Conservation (phyloP, 1,139 yeast species). For the Suhomyces atakaporum region DNA sequence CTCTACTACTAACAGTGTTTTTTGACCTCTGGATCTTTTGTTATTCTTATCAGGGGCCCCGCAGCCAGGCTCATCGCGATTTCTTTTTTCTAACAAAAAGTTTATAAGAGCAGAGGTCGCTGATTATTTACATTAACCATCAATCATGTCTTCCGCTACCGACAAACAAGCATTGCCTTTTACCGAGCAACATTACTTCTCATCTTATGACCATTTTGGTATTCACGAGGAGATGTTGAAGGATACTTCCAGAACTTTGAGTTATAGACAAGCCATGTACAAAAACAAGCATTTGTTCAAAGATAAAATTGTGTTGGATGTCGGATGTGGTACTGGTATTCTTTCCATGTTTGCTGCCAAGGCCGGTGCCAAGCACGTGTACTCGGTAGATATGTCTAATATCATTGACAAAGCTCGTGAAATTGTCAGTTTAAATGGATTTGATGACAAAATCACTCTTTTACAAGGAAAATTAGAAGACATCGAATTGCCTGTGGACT, state of each 20-base stretch:
- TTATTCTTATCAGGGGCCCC: not conserved
- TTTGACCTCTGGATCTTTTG: too few relatives aligned
- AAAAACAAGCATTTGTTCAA: constrained; percentile 88
- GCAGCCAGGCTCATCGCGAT: constrained; percentile 10
- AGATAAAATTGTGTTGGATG: constrained; percentile 94
- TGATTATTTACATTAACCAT: not conserved
- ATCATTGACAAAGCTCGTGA: constrained; percentile 93
- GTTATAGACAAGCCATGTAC: constrained; percentile 90
- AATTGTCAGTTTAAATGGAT: constrained; percentile 82
- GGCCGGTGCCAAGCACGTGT: constrained; percentile 96
- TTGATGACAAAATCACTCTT: constrained; percentile 82
- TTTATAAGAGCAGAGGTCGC: not conserved
- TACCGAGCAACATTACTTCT: constrained; percentile 88
- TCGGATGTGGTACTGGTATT: constrained; percentile 98
- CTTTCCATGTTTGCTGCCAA: constrained; percentile 97
- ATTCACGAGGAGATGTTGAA: constrained; percentile 99
- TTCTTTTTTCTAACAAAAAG: constrained; percentile 8
- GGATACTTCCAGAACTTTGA: constrained; percentile 88
- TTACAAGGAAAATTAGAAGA: constrained; percentile 95
- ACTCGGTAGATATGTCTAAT: constrained; percentile 96
- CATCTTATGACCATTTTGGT: constrained; percentile 94
- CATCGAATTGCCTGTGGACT: constrained; percentile 69
- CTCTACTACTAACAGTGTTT: not conserved
- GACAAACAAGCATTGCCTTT: constrained; percentile 55
- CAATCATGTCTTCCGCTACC: constrained; percentile 38